These are phyloP conservation scores for Rhodotorula toruloides DNA, from an alignment of 768 basidiomycete genomes.

Conservation along the genomic window DNA sequence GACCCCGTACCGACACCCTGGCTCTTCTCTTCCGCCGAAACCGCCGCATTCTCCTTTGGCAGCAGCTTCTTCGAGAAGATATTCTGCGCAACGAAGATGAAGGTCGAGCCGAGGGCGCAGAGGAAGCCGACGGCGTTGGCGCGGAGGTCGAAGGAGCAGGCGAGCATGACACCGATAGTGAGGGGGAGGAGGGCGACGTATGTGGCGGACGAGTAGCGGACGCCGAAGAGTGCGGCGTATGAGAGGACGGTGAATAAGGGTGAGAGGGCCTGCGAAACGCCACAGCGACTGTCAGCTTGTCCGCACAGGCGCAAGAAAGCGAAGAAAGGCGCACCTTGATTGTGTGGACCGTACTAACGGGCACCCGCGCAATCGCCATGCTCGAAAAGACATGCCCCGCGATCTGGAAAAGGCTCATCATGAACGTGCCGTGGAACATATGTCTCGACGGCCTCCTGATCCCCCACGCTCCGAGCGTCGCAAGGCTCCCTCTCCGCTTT, in stretches of 20 bases:
- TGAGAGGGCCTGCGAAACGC: constrained; percentile 80
- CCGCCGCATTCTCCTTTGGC: constrained; percentile 52
- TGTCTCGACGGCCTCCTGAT: constrained; percentile 60
- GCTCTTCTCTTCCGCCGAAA: constrained; percentile 5
- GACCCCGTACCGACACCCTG: constrained; percentile 26
- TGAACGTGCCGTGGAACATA: constrained; percentile 72
- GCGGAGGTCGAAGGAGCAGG: constrained; percentile 86
- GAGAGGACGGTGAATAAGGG: constrained; percentile 95
- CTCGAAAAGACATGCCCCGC: constrained; percentile 97
- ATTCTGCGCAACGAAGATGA: constrained; percentile 95
- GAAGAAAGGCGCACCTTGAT: constrained; percentile 68
- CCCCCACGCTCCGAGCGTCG: constrained; percentile 43
- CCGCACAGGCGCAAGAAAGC: neutral
- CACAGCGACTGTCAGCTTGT: neutral
- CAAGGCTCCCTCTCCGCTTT: constrained; percentile 17
- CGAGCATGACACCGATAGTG: constrained; percentile 94
- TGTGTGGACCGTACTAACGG: constrained; percentile 95
- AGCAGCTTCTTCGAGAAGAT: constrained; percentile 99
- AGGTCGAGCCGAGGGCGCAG: constrained; percentile 91
- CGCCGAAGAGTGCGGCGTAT: constrained; percentile 86
- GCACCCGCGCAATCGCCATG: constrained; percentile 91
- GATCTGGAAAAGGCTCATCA: constrained; percentile 97
- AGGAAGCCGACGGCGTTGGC: constrained; percentile 83
- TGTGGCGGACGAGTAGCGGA: constrained; percentile 84
- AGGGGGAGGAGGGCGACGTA: constrained; percentile 87